A percentile compares a stretch with the other conserved stretches of the same genome.
Evolutionary conservation across 345 rosid species (phyloP).

Genomic region (Populus nigra): DNA sequence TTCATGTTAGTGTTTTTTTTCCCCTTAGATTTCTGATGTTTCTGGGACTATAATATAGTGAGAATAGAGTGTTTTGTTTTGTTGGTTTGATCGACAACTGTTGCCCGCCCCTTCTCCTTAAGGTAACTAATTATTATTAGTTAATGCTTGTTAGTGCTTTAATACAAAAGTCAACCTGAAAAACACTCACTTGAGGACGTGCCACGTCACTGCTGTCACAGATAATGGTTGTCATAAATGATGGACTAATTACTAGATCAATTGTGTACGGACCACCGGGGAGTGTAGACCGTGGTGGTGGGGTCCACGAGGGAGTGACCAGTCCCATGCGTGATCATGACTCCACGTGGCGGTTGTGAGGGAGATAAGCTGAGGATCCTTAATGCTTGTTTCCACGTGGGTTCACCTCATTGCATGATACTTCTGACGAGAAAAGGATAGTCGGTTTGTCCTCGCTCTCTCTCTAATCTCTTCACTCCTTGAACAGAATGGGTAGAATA

Average conservation of each 20-base stretch:
- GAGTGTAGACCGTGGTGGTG: slow-evolving; percentile 17
- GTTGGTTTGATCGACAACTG: not conserved
- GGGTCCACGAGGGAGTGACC: slow-evolving; percentile 29
- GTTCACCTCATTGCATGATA: slow-evolving; percentile 3
- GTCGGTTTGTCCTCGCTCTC: slow-evolving; percentile 37
- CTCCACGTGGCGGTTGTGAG: slow-evolving; percentile 36
- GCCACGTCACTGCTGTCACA: not conserved
- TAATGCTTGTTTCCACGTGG: slow-evolving; percentile 28
- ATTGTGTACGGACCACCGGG: slow-evolving; percentile 28
- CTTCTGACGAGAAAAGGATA: not conserved
- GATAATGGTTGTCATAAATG: slow-evolving; percentile 4
- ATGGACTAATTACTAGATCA: not conserved
- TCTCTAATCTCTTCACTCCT: not conserved
- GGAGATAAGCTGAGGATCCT: not conserved
- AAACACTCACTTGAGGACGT: not conserved
- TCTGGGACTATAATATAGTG: slow-evolving; percentile 18
- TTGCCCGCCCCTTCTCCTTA: not conserved
- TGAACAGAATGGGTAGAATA: not conserved
- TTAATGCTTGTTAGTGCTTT: not conserved
- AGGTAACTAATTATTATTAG: not conserved
- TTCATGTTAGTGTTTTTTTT: not conserved
- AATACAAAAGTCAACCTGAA: not conserved
- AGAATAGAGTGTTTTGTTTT: slow-evolving; percentile 1
- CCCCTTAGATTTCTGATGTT: slow-evolving; percentile 13
- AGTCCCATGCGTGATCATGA: slow-evolving; percentile 48